phyloP scores from a whole-genome alignment of 2,329 filamentous ascomycete species.

The Truncatella angustata region DNA sequence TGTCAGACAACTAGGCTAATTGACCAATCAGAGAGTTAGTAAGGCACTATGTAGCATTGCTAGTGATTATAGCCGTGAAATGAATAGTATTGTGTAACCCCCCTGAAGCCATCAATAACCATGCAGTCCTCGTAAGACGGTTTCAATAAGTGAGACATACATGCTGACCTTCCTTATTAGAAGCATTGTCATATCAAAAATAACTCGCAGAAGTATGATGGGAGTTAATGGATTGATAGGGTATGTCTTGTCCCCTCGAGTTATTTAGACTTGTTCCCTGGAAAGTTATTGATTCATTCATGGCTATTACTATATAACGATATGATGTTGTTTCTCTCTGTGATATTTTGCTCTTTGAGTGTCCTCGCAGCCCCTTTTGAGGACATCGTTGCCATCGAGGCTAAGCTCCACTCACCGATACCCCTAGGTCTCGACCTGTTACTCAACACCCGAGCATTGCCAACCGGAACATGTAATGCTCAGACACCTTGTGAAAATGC shows the following conservation, averaged over 20 bases:
- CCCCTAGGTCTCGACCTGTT: background rate
- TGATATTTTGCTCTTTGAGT: background rate
- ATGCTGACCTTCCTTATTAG: no score
- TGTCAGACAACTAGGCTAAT: background rate
- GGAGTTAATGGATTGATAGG: no score
- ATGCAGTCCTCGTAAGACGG: no score
- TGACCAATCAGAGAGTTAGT: background rate
- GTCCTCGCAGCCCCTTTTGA: background rate
- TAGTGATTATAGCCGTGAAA: background rate
- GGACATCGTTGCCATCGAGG: background rate
- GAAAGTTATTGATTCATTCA: background rate
- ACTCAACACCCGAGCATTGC: conserved; percentile 2
- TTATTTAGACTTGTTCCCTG: no score
- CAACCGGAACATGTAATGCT: conserved; percentile 14
- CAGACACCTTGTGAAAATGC: conserved; percentile 20
- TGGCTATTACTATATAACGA: no score
- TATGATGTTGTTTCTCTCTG: background rate
- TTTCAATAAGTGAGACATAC: no score
- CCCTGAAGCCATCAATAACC: no score
- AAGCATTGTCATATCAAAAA: no score
- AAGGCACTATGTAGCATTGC: background rate
- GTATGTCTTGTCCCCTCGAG: no score
- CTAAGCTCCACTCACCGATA: background rate
- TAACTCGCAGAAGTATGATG: no score
- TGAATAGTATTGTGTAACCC: background rate